phyloP scores from a whole-genome alignment of 2,329 filamentous ascomycete genomes.

The Fusarium sp. region DNA sequence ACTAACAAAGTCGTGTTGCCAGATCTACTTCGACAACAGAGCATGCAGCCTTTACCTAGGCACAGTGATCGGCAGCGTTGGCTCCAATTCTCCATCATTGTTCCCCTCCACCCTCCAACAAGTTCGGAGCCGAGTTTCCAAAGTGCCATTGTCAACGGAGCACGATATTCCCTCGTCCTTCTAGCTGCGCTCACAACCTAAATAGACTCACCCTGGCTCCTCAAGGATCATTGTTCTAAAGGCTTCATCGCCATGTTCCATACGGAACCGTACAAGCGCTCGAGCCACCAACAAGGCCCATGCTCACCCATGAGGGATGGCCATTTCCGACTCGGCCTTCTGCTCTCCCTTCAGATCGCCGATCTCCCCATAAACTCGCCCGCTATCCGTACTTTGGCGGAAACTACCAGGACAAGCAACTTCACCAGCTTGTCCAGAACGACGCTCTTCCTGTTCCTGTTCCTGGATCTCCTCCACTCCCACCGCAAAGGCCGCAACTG shows the following conservation, averaged over 20 bases:
- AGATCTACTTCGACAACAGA: background rate
- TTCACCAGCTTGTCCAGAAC: constrained; percentile 8
- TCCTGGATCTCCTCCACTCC: background rate
- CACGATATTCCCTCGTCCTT: background rate
- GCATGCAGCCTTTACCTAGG: background rate
- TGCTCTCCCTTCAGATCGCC: constrained; percentile 39
- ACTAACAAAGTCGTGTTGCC: constrained; percentile 1
- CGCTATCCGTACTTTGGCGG: constrained; percentile 16
- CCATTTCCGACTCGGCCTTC: constrained; percentile 20
- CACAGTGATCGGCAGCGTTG: constrained; percentile 4
- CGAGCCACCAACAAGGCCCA: constrained; percentile 28
- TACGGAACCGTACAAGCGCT: constrained; percentile 11
- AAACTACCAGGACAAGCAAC: constrained; percentile 13
- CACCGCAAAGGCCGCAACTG: constrained; percentile 14
- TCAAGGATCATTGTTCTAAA: constrained; percentile 6
- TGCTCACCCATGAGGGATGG: constrained; percentile 7
- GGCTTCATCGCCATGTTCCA: constrained; percentile 9
- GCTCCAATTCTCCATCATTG: constrained; percentile 2
- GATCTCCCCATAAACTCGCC: constrained; percentile 30
- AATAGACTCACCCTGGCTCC: background rate
- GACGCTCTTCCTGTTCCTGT: constrained; percentile 3
- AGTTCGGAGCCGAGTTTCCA: constrained; percentile 21
- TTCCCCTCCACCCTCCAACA: constrained; percentile 2
- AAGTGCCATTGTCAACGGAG: background rate
- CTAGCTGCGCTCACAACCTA: background rate